Base-by-base conservation (phyloP, 768 basidiomycete genomes). In the Calocybe indica region DNA sequence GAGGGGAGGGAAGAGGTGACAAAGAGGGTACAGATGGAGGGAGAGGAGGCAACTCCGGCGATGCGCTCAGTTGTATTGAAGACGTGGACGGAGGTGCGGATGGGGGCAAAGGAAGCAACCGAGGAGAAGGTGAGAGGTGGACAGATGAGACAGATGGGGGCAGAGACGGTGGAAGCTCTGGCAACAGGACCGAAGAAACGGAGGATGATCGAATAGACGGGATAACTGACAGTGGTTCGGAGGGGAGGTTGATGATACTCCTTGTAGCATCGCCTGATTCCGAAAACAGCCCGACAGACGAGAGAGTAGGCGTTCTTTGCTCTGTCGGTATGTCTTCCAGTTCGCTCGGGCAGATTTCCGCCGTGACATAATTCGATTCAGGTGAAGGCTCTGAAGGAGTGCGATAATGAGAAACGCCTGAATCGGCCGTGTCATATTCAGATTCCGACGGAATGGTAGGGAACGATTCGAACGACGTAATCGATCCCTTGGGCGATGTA, bases 371-470 rank as follows among this genome's bases (percentile, higher is more conserved):
- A 41, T 68, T 68, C 1, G 75, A 73, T 11, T 58, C 57, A 8
- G 57, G 53, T 5, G 55, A 54, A 2, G 59, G 58, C 45, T 63
- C 60, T 11, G 62, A 62, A 5, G 57, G 56, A 12, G 59, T 69
- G 56, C 29, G 66, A 65, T 60, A 60, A 33, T 58, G 56, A 1
- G 58, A 59, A 35, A 53, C 49, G 2, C 57, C 57, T 3, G 55
- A 56, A 35, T 60, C 57, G 1, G 66, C 62, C n/a, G 75, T 68
- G 36, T 53, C 54, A 49, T 63, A 68, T 32, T 63, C 66, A 3
- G 65, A 74, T 43, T 75, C 71, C 1, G 78, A 81, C 9, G 81
- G 81, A 51, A 82, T 82, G 3, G 75, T 77, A 1, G 80, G 80
- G 47, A 82, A 62, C 5, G 80, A 82, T 47, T 68, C 69, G 60